Base-by-base conservation (phyloP, 768 basidiomycete species). In the Krasilnikovozyma curviuscula region DNA sequence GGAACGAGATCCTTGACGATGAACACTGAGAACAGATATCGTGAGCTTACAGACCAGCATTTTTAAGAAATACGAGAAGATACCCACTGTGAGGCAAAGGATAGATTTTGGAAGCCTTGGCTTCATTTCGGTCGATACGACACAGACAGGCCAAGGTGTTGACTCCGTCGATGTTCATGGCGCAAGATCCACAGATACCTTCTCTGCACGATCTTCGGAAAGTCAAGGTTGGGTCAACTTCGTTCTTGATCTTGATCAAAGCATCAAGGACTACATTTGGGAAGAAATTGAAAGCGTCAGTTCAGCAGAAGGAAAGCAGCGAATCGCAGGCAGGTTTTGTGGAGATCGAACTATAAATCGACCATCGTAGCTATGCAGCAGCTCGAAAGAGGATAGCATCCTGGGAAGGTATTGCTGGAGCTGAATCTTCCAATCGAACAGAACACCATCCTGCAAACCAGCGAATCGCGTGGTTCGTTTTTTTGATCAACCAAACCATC, bases 141-240 rank as follows among this genome's bases (percentile, higher is more conserved):
- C 89, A 95, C 46, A 97, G 71, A 67, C 93, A 98, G 9, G 91
- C 89, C 52, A 98, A 77, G 3, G 93, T 97, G 72, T 98, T 98
- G 50, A 66, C 64, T 53, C 91, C 91, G 63, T 97, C 79, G 63
- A 98, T 82, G 71, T 98, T 98, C 89, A 98, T 93, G 45, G 91
- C 89, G 63, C 91, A 97, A 5, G 84, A 88, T 32, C 91, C 91
- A 60, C 91, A 98, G 58, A 98, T 97, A 48, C 91, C 86, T 62
- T 66, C 65, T 47, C 65, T 52, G 55, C 65, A 66, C 16, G 65
- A 66, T 55, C 62, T 57, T 46, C 93, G 77, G 73, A 98, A 97
- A 5, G 91, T 95, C 28, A 98, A 72, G 1, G 91, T 97, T 2
- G 91, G 83, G 69, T 97, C 93, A 25, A 91, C 61, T 65, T 97